Evolutionary conservation across 352 stramenopile genomes (phyloP).

Genomic region (Phytophthora boehmeriae): DNA sequence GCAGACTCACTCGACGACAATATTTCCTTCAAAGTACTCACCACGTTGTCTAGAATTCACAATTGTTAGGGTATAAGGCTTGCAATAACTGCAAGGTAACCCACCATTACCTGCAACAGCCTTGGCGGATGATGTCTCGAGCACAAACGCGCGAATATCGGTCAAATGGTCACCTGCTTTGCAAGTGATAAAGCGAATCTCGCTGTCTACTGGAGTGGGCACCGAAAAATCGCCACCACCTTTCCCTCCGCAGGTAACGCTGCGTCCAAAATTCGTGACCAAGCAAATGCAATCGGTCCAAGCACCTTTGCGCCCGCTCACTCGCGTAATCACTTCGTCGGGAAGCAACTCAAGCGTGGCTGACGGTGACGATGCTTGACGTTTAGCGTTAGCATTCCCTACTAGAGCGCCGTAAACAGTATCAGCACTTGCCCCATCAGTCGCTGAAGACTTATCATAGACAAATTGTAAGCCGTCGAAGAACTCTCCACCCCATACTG

Average conservation of each 20-base stretch:
- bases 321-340: conserved; percentile 52
- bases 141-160: conserved; percentile 56
- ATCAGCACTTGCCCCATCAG: background rate
- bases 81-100: background rate
- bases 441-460: conserved; percentile 39
- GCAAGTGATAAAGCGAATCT: conserved; percentile 69
- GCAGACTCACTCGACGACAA: conserved; percentile 19
- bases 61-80: background rate
- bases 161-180: conserved; percentile 74
- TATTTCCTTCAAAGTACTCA: conserved; percentile 25
- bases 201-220: conserved; percentile 24
- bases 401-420: conserved; percentile 41
- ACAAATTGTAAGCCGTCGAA: conserved; percentile 73
- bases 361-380: conserved; percentile 35
- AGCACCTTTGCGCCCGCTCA: conserved; percentile 71
- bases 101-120: conserved; percentile 27
- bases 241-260: conserved; percentile 56
- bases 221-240: conserved; percentile 67
- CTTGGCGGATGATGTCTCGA: conserved; percentile 19
- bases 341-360: conserved; percentile 41
- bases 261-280: conserved; percentile 71
- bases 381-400: conserved; percentile 52
- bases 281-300: conserved; percentile 76
- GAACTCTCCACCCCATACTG: conserved; percentile 79
- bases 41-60: conserved; percentile 24